Conservation (phyloP, 257 asterid species). For the Solanum rostratum region DNA sequence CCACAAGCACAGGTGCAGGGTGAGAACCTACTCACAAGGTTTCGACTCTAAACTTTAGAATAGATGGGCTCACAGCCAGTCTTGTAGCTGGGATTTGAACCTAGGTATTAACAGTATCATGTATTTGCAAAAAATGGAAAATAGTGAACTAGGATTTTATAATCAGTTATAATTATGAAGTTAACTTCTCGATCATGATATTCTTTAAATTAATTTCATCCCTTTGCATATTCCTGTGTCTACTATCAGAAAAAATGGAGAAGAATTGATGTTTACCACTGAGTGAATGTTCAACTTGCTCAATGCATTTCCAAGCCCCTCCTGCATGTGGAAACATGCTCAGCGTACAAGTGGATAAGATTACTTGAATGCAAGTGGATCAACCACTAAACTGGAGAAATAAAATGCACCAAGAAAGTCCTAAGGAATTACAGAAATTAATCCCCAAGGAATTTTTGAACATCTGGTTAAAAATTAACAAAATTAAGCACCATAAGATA, state of each 20-base stretch:
- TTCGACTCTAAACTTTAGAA: neutral
- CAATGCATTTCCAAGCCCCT: constrained; percentile 48
- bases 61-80: neutral
- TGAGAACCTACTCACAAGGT: neutral
- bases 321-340: constrained; percentile 43
- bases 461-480: neutral
- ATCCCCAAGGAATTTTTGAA: neutral
- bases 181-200: neutral
- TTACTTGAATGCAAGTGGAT: neutral
- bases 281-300: constrained; percentile 51
- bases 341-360: neutral
- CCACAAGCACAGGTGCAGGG: neutral
- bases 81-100: neutral
- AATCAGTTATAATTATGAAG: neutral
- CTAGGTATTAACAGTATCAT: neutral
- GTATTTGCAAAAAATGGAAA: neutral
- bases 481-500: neutral
- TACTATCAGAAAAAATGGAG: neutral
- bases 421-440: neutral
- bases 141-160: neutral
- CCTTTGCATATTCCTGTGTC: neutral
- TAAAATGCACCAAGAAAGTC: neutral
- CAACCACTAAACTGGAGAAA: neutral
- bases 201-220: neutral
- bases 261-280: constrained; percentile 45